These are phyloP conservation scores for Quercus lobata DNA, from an alignment of 331 rosid species.

Conservation along the genomic window DNA sequence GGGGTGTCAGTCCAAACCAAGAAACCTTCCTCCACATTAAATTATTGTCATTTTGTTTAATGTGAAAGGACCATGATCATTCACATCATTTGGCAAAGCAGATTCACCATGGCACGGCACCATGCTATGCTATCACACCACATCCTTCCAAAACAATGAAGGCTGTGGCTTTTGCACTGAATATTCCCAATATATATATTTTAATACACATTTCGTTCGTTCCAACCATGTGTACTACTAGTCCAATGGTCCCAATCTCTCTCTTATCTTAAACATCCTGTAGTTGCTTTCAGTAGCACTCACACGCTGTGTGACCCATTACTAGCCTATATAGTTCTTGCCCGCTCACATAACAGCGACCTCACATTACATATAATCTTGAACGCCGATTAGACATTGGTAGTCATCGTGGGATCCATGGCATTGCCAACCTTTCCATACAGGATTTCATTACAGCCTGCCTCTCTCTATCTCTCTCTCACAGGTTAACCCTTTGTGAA, in stretches of 20 bases:
- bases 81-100: no score
- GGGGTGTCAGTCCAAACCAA: no score
- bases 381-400: background rate
- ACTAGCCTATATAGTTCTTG: background rate
- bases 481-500: background rate
- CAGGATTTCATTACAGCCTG: background rate
- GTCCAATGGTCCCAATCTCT: background rate
- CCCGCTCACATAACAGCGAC: constrained; percentile 5
- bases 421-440: background rate
- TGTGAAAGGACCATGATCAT: no score
- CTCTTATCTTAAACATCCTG: background rate
- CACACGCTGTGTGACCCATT: background rate
- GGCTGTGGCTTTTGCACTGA: no score
- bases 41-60: no score
- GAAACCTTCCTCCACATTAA: no score
- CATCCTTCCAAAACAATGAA: no score
- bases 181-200: no score
- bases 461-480: background rate
- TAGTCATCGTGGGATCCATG: constrained; percentile 21
- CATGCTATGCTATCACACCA: no score
- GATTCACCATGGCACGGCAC: no score
- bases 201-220: background rate
- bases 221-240: background rate
- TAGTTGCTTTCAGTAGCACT: background rate
- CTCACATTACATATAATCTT: background rate